Percentiles rank a stretch among this genome's conserved stretches.
phyloP scores from a whole-genome alignment of 2,329 filamentous ascomycete species.

The Capronia americana region DNA sequence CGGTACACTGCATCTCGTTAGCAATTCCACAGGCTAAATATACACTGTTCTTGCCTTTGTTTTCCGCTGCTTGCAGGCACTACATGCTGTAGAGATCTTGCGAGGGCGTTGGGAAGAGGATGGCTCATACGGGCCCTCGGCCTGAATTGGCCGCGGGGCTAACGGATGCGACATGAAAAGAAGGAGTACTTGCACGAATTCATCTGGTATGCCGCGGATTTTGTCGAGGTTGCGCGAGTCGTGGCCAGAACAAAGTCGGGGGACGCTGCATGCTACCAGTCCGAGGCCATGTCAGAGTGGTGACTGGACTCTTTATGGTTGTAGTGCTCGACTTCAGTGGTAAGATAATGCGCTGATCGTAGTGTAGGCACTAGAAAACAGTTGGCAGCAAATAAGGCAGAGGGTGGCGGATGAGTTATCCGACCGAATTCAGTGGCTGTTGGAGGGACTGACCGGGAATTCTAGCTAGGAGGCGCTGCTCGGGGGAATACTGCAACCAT shows the following conservation, averaged over 20 bases:
- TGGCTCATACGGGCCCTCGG: background rate
- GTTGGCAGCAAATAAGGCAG: conserved; percentile 13
- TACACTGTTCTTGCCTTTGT: conserved; percentile 29
- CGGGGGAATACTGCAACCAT: conserved; percentile 3
- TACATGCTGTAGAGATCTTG: conserved; percentile 41
- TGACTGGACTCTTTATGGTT: background rate
- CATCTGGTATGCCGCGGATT: conserved; percentile 5
- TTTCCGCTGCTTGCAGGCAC: conserved; percentile 40
- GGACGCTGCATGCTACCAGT: conserved; percentile 5
- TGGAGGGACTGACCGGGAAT: conserved; percentile 1
- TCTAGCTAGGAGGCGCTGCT: conserved; percentile 10
- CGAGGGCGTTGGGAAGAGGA: conserved; percentile 29
- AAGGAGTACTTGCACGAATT: background rate
- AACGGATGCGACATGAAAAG: conserved; percentile 37
- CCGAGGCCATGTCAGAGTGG: background rate
- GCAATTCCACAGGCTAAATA: background rate
- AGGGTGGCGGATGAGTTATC: conserved; percentile 14
- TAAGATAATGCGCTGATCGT: background rate
- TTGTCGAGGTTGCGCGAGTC: background rate
- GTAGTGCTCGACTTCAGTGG: background rate
- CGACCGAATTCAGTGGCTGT: background rate
- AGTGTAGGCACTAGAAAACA: background rate
- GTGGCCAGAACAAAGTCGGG: background rate
- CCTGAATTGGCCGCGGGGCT: conserved; percentile 30
- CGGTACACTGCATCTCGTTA: conserved; percentile 34